phyloP scores from a whole-genome alignment of 768 basidiomycete genomes.

The Collybia sp. region DNA sequence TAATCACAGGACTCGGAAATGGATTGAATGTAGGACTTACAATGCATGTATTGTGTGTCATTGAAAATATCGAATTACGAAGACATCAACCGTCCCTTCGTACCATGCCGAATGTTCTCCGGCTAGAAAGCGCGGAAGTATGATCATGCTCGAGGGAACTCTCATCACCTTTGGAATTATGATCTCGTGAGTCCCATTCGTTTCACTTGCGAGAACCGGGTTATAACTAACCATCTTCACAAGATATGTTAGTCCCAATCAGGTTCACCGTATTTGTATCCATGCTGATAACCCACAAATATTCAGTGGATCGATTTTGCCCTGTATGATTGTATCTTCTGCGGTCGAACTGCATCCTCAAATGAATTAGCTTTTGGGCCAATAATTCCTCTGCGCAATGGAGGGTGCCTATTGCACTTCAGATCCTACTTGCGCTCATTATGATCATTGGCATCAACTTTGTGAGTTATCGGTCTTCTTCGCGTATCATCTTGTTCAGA shows the following conservation, averaged over 20 bases:
- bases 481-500: background rate
- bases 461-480: constrained; percentile 26
- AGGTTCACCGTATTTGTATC: too few species aligned
- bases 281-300: too few species aligned
- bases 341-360: background rate
- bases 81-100: constrained; percentile 63
- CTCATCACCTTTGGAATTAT: constrained; percentile 62
- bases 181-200: constrained; percentile 42
- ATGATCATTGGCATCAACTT: constrained; percentile 46
- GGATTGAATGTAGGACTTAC: constrained; percentile 45
- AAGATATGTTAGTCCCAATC: constrained; percentile 7
- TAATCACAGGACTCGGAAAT: constrained; percentile 61
- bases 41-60: background rate
- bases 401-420: constrained; percentile 59
- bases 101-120: constrained; percentile 68
- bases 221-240: background rate
- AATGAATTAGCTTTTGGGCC: constrained; percentile 40
- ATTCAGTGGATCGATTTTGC: constrained; percentile 61
- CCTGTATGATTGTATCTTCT: constrained; percentile 32
- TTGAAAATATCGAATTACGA: background rate
- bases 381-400: constrained; percentile 50
- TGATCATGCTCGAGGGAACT: constrained; percentile 64
- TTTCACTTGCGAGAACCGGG: constrained; percentile 1
- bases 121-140: constrained; percentile 50
- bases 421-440: constrained; percentile 50